phyloP scores from a whole-genome alignment of 305 asterid species.

The Fraxinus latifolia region DNA sequence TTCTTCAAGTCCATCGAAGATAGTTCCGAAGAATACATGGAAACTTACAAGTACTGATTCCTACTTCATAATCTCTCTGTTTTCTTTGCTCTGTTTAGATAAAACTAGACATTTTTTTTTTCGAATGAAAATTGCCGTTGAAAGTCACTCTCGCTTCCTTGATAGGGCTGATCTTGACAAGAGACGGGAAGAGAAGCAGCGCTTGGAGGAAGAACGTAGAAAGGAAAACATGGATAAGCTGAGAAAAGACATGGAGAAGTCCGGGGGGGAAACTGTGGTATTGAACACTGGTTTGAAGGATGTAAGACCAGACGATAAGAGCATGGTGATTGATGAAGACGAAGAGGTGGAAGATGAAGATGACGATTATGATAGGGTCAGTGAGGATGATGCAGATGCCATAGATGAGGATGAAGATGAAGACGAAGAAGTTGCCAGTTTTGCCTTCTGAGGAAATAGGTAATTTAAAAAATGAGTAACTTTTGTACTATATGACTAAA shows the following conservation, averaged over 20 bases:
- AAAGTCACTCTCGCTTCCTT: constrained; percentile 8
- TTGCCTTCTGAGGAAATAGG: constrained; percentile 35
- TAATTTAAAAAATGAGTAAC: background rate
- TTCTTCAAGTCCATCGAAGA: constrained; percentile 74
- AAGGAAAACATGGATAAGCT: constrained; percentile 74
- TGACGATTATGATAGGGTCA: constrained; percentile 27
- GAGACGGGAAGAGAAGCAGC: constrained; percentile 72
- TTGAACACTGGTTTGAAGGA: constrained; percentile 81
- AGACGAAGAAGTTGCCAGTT: constrained; percentile 44
- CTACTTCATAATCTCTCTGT: background rate
- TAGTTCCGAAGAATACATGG: constrained; percentile 87
- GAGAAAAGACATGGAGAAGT: constrained; percentile 77
- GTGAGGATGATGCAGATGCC: constrained; percentile 39
- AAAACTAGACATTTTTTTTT: background rate
- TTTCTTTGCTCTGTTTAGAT: background rate
- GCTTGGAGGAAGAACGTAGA: constrained; percentile 72
- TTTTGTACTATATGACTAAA: background rate
- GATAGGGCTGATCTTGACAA: constrained; percentile 70
- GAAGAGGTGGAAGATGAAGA: constrained; percentile 40
- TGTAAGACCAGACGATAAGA: constrained; percentile 26
- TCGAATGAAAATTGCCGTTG: background rate
- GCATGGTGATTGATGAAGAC: constrained; percentile 46
- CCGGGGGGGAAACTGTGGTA: constrained; percentile 70
- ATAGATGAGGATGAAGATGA: constrained; percentile 33
- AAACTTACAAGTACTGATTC: constrained; percentile 63